phyloP scores from a whole-genome alignment of 441 rosid genomes.

The Erodium texanum region DNA sequence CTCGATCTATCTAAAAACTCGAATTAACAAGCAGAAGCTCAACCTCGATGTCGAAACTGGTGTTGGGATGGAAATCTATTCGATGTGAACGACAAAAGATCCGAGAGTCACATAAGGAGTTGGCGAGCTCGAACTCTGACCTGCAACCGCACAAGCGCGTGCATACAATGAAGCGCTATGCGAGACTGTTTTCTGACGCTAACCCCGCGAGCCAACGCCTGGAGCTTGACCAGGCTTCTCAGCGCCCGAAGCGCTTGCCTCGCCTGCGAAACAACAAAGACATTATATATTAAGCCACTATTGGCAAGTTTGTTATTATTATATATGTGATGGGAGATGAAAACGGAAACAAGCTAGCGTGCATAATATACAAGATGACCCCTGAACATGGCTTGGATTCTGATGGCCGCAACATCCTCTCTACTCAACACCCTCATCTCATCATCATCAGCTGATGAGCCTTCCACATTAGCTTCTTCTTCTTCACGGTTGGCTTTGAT shows the following conservation, averaged over 20 bases:
- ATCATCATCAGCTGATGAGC: too few species aligned
- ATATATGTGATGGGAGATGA: background rate
- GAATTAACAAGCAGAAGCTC: too few species aligned
- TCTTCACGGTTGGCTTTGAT: constrained; percentile 1
- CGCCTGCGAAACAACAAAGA: constrained; percentile 28
- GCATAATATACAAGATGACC: constrained; percentile 64
- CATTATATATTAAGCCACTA: too few species aligned
- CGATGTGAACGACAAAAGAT: too few species aligned
- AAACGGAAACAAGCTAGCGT: background rate
- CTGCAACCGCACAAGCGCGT: constrained; percentile 64
- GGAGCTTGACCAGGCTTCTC: constrained; percentile 67
- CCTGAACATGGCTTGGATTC: constrained; percentile 69
- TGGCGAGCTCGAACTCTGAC: constrained; percentile 65
- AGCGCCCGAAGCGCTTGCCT: constrained; percentile 59
- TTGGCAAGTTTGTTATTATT: background rate
- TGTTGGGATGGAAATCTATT: too few species aligned
- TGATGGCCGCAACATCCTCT: constrained; percentile 50
- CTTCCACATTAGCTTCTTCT: constrained; percentile 13
- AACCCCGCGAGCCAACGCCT: constrained; percentile 59
- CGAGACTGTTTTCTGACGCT: constrained; percentile 49
- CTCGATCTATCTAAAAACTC: too few species aligned
- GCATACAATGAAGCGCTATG: constrained; percentile 65
- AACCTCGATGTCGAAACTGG: too few species aligned
- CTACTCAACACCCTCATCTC: constrained; percentile 13
- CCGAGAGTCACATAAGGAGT: constrained; percentile 27